Base-by-base conservation (phyloP, 257 asterid genomes). In the Nicotiana paniculata region DNA sequence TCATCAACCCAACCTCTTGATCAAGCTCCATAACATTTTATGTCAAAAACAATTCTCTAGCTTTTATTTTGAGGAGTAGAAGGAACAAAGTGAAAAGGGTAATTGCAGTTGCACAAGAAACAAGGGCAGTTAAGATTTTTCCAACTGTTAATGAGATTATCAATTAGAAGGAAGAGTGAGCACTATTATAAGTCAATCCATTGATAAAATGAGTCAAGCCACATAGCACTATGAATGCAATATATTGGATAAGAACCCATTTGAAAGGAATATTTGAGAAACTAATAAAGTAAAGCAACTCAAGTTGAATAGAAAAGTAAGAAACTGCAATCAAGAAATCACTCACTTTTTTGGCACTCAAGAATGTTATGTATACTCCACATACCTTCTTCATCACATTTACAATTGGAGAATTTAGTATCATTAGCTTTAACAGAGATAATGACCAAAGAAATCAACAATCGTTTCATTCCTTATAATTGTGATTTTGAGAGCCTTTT, bases 281-380 rank as follows among this genome's bases (percentile, higher is more conserved):
- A 66, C 89, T 88, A 61, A 88, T 70, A 79, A 88, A 88, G 83
- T 84, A 88, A 6, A 88, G 85, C 79, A 88, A 81, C 75, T 88
- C 91, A 8, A 88, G 33, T 3, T 89, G 91, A 26, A 88, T 88
- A 3, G 91, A 88, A 67, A 88, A 88, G 61, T 88, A 88, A 64
- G 91, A 89, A 72, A 85, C 67, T 48, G 91, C 91, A 84, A 88
- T 88, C 80, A 88, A 88, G 86, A 88, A 83, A 83, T 88, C 91
- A 72, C 89, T 77, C 84, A 86, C 88, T 84, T 78, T 21, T 86
- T 58, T 88, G 89, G 59, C 76, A 81, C 48, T 84, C 86, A 24
- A 86, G 72, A 84, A 88, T 88, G 63, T 64, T 86, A 18, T 66
- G 37, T 46, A 88, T 81, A 75, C 85, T 86, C 86, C 87, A 88